Percentiles rank a stretch among this genome's conserved stretches.
Conservation (phyloP, 2,329 filamentous ascomycete species). For the Verticillium longisporum region DNA sequence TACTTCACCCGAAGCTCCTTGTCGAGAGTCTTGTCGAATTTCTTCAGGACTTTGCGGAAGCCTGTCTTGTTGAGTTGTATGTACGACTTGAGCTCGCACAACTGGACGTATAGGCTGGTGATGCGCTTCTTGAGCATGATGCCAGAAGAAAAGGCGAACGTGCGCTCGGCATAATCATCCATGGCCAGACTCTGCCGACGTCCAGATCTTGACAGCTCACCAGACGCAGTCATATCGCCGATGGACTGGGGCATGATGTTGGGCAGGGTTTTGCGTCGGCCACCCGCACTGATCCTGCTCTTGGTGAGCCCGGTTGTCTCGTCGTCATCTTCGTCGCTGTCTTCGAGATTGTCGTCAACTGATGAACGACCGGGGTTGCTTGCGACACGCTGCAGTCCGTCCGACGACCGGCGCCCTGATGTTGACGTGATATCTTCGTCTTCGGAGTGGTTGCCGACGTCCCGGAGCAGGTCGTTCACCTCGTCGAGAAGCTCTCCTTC, state of each 20-base stretch:
- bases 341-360: slow-evolving; percentile 52
- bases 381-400: slow-evolving; percentile 16
- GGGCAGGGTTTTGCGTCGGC: slow-evolving; percentile 29
- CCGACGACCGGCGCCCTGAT: slow-evolving; percentile 8
- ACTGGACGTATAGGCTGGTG: slow-evolving; percentile 78
- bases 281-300: slow-evolving; percentile 30
- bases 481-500: slow-evolving; percentile 83
- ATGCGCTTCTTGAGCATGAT: slow-evolving; percentile 92
- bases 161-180: slow-evolving; percentile 74
- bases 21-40: slow-evolving; percentile 95
- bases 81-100: slow-evolving; percentile 94
- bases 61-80: slow-evolving; percentile 94
- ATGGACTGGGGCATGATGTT: slow-evolving; percentile 31
- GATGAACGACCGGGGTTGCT: slow-evolving; percentile 38
- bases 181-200: slow-evolving; percentile 61
- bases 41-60: slow-evolving; percentile 94
- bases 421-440: slow-evolving; percentile 17
- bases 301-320: slow-evolving; percentile 49
- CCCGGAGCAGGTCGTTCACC: slow-evolving; percentile 66
- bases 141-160: slow-evolving; percentile 56
- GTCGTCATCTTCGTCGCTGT: slow-evolving; percentile 58
- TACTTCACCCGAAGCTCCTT: slow-evolving; percentile 72
- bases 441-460: slow-evolving; percentile 60
- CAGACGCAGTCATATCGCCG: slow-evolving; percentile 55
- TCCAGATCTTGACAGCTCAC: slow-evolving; percentile 49